Conservation (phyloP, 1,284 basidiomycete species). For the Golubevia sp. region DNA sequence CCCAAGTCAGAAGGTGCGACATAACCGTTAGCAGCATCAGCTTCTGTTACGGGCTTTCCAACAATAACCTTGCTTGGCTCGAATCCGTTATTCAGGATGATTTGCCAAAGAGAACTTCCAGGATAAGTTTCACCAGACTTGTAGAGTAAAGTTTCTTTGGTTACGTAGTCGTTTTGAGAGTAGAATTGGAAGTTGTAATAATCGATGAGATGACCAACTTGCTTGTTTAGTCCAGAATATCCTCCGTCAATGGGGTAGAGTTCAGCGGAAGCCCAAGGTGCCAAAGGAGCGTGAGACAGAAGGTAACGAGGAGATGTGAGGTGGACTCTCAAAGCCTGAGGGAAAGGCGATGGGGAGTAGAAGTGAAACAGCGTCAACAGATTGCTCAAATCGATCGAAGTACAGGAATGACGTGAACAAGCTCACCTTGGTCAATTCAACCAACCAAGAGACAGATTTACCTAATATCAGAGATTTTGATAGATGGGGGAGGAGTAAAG, state of each 20-base stretch:
- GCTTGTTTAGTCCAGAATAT: neutral
- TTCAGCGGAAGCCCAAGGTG: slow-evolving; percentile 26
- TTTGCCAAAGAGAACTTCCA: slow-evolving; percentile 23
- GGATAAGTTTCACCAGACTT: slow-evolving; percentile 20
- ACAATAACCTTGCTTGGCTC: slow-evolving; percentile 31
- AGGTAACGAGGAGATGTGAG: neutral
- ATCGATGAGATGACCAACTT: slow-evolving; percentile 18
- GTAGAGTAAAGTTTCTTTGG: slow-evolving; percentile 27
- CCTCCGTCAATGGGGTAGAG: slow-evolving; percentile 18
- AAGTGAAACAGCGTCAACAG: slow-evolving; percentile 17
- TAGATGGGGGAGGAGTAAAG: too few species aligned
- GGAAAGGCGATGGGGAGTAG: too few species aligned
- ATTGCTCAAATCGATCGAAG: slow-evolving; percentile 11
- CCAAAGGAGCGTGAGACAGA: slow-evolving; percentile 18
- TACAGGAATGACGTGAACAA: slow-evolving; percentile 1
- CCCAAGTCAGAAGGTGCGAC: slow-evolving; percentile 18
- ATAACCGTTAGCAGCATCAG: slow-evolving; percentile 28
- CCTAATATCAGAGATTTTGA: too few species aligned
- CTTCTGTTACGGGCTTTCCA: slow-evolving; percentile 21
- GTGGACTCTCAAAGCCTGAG: neutral
- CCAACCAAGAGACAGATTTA: slow-evolving; percentile 20
- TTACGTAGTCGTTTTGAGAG: slow-evolving; percentile 24
- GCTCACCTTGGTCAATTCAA: slow-evolving; percentile 23
- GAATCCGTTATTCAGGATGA: slow-evolving; percentile 24
- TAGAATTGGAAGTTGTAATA: slow-evolving; percentile 38